Percentiles rank a stretch among this genome's conserved stretches.
phyloP scores from a whole-genome alignment of 257 asterid genomes.

The Capsicum pubescens region DNA sequence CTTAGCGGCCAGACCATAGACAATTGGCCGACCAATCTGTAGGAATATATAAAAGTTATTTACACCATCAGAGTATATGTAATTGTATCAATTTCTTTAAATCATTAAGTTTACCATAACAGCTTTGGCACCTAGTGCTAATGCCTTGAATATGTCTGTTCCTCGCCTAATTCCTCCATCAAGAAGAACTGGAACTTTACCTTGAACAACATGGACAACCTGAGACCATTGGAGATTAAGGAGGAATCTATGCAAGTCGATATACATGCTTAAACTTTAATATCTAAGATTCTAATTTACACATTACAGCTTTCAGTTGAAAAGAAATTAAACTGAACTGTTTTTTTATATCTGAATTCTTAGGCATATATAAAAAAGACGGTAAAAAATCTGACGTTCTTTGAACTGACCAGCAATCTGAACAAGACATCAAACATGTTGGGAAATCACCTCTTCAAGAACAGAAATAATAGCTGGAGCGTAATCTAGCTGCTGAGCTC shows the following conservation, averaged over 20 bases:
- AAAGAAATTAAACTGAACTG: not conserved
- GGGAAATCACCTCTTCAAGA: constrained; percentile 59
- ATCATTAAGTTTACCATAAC: constrained; percentile 50
- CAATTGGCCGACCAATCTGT: constrained; percentile 64
- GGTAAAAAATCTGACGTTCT: not conserved
- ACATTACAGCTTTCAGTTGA: not conserved
- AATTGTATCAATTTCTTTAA: not conserved
- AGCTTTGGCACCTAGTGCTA: constrained; percentile 74
- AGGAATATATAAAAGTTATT: not conserved
- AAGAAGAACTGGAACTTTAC: constrained; percentile 59
- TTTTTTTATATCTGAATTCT: not conserved
- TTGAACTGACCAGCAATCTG: not conserved
- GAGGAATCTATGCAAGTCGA: not conserved
- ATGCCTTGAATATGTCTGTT: constrained; percentile 71
- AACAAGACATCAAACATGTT: not conserved
- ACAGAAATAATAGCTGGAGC: constrained; percentile 65
- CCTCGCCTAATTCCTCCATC: constrained; percentile 83
- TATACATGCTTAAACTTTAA: too few relatives aligned
- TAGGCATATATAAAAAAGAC: not conserved
- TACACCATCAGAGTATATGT: too few relatives aligned
- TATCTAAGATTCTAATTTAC: not conserved
- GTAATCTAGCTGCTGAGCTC: constrained; percentile 67
- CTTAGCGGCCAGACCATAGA: constrained; percentile 58
- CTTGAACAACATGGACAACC: constrained; percentile 66
- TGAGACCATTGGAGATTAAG: constrained; percentile 26